These are phyloP conservation scores for Nannochloris sp. DNA, from an alignment of 139 green algal genomes.

Conservation along the genomic window DNA sequence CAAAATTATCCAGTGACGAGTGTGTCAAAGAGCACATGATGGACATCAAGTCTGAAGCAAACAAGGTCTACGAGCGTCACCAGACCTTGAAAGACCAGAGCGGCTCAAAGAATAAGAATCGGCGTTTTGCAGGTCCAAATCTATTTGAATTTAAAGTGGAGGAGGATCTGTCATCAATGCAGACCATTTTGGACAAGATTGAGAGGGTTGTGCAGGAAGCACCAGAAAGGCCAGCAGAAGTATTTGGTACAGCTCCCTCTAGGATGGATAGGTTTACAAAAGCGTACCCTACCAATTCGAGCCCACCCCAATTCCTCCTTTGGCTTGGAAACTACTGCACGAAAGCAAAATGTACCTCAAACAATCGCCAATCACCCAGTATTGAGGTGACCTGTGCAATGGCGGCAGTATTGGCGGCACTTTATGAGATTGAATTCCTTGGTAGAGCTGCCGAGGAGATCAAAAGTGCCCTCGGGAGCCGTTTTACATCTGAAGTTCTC, in stretches of 20 bases:
- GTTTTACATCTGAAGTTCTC: background rate
- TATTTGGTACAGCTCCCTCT: background rate
- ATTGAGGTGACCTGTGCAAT: no score
- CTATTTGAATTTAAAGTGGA: background rate
- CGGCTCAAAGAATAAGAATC: background rate
- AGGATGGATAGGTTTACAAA: no score
- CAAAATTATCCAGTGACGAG: background rate
- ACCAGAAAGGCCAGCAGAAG: background rate
- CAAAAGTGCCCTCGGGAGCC: background rate
- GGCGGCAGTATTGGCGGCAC: no score
- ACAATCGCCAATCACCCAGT: no score
- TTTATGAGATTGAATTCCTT: background rate
- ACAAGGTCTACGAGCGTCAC: background rate
- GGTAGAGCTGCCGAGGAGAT: background rate
- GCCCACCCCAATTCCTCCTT: no score
- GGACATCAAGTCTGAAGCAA: background rate
- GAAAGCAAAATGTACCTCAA: no score
- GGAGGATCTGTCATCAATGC: background rate
- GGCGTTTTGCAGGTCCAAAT: background rate
- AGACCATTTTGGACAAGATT: slow-evolving; percentile 1
- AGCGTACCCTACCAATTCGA: no score
- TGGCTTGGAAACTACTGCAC: no score
- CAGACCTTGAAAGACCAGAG: background rate
- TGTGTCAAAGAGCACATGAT: slow-evolving; percentile 1
- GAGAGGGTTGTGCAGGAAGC: background rate